Conservation (phyloP, 768 basidiomycete species). For the Serendipita vermifera region DNA sequence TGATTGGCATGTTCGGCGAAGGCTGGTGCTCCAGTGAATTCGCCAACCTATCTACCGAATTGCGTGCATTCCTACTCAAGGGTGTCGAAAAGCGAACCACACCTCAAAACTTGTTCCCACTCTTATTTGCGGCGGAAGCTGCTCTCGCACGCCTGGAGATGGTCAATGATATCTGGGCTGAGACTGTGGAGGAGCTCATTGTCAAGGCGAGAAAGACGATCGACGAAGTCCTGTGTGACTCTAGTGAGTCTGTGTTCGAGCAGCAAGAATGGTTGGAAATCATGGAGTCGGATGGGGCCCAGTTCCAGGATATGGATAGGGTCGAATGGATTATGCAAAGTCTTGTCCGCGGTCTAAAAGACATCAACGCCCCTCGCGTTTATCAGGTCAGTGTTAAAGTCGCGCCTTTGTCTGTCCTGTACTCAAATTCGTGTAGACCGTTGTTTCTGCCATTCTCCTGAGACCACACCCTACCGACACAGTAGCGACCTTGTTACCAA, state of each 20-base stretch:
- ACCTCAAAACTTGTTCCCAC: conserved; percentile 49
- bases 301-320: conserved; percentile 66
- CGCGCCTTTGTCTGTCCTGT: no score
- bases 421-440: no score
- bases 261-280: conserved; percentile 61
- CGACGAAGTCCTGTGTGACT: conserved; percentile 45
- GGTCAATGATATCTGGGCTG: conserved; percentile 43
- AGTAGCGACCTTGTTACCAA: conserved; percentile 46
- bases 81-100: conserved; percentile 60
- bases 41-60: conserved; percentile 49
- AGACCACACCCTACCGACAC: conserved; percentile 49
- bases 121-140: conserved; percentile 54
- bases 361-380: conserved; percentile 47
- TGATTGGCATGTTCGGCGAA: conserved; percentile 76
- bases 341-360: conserved; percentile 46
- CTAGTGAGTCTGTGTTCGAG: conserved; percentile 53
- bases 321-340: conserved; percentile 65
- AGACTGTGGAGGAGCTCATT: conserved; percentile 54
- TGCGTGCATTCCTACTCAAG: conserved; percentile 55
- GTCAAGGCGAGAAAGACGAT: conserved; percentile 44
- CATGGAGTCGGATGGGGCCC: conserved; percentile 56
- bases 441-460: conserved; percentile 61
- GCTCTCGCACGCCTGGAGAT: conserved; percentile 37
- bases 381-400: conserved; percentile 51
- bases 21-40: conserved; percentile 82